Evolutionary conservation across 1,284 basidiomycete genomes (phyloP), one percentile per base, ranked within the genome.

Genomic region (Sporisorium iseilematis-ciliati): DNA sequence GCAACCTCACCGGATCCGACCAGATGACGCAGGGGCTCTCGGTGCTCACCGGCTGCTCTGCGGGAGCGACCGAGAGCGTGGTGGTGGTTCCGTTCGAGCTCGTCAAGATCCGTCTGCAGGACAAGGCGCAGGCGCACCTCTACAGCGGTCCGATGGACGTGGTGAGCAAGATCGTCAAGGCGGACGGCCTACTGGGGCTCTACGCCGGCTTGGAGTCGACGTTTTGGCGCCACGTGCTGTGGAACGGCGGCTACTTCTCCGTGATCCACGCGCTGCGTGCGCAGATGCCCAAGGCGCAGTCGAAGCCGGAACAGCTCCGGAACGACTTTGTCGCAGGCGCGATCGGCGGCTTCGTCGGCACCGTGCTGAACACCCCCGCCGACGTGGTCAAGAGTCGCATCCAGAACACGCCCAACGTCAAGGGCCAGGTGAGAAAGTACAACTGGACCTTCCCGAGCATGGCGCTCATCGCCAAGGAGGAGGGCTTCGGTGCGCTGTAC

Each of bases 21-120:
- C n/a, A 95, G 85, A 97, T 96, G 92, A 95, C 91, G 3, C 94
- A 94, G 82, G 86, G 89, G 6, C 86, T 99, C 31, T 93, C 95
- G 8, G 89, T 96, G 73, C 81, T 95, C 51, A 99, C 97, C 0
- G 96, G 96, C 6, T 95, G 93, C 82, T 91, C 90, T 52, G 96
- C 96, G 4, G 96, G 97, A 73, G 96, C 95, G 4, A 97, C 95
- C 21, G 96, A 99, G 88, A 93, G 92, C 5, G 59, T 96, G 33
- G 94, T 96, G 65, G 96, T 96, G 1, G 96, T 99, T 82, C 96
- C 96, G 8, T 99, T 99, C 84, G 96, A 99, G 87, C 88, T 99
- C 79, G 97, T 93, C 71, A 98, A 98, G 88, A 97, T 95, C 29
- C 82, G 85, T 51, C 87, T 99, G 75, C 97, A 99, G 33, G 87